Evolutionary conservation across 2,329 filamentous ascomycete genomes (phyloP).

Genomic region (Fusarium acutatum): DNA sequence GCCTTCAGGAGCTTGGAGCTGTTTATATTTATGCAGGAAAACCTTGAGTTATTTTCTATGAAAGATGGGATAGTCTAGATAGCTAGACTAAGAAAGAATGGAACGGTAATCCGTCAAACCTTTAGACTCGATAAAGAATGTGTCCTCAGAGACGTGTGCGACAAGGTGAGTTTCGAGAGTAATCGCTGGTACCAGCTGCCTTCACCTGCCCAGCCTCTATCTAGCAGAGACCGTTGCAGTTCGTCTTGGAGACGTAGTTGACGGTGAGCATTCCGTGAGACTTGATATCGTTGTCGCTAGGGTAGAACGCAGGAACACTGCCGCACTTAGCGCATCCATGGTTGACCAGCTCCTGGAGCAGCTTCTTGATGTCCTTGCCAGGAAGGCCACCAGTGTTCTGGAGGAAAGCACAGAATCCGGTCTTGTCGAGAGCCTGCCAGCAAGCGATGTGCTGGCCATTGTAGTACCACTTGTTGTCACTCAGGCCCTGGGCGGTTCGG

Average conservation of each 20-base stretch:
- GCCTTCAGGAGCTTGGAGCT: background rate
- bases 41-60: fast-evolving
- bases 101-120: background rate
- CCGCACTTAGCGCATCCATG: background rate
- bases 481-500: background rate
- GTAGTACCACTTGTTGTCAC: background rate
- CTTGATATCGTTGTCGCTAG: background rate
- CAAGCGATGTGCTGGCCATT: background rate
- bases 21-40: background rate
- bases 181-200: fast-evolving
- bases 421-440: background rate
- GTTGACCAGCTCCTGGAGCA: background rate
- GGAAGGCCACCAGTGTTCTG: background rate
- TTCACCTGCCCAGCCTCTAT: background rate
- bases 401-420: background rate
- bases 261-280: background rate
- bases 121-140: background rate
- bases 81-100: background rate
- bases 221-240: background rate
- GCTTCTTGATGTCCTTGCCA: background rate
- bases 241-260: background rate
- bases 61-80: background rate
- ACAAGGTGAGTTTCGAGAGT: fast-evolving
- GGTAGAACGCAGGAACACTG: background rate
- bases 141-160: background rate